Conservation (phyloP, 306 rosid species). For the Gastrolobium villosum region DNA sequence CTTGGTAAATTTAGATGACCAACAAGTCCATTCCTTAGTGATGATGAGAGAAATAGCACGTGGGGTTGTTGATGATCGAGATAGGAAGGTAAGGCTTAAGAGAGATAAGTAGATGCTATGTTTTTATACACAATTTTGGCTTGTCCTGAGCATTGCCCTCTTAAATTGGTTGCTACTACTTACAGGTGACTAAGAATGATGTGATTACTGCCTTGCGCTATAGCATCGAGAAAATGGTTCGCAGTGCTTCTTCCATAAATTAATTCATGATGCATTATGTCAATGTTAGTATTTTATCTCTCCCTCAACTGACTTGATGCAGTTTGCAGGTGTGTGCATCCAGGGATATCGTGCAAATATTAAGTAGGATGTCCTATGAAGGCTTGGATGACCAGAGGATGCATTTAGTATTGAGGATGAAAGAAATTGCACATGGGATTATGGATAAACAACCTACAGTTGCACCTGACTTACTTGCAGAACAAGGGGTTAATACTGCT, state of each 20-base stretch:
- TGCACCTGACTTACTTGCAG: slow-evolving; percentile 53
- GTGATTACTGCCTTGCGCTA: slow-evolving; percentile 72
- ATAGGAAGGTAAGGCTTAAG: slow-evolving; percentile 66
- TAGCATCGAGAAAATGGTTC: slow-evolving; percentile 83
- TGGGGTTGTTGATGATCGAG: slow-evolving; percentile 75
- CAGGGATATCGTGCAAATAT: slow-evolving; percentile 74
- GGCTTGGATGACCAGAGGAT: slow-evolving; percentile 74
- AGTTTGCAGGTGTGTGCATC: slow-evolving; percentile 79
- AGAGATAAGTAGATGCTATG: neutral
- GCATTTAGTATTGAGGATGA: slow-evolving; percentile 74
- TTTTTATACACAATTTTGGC: neutral
- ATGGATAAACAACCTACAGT: slow-evolving; percentile 72
- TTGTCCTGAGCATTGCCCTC: slow-evolving; percentile 22
- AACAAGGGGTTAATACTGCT: slow-evolving; percentile 47
- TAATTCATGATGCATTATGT: slow-evolving; percentile 15
- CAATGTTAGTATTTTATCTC: slow-evolving; percentile 1
- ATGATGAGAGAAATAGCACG: slow-evolving; percentile 94
- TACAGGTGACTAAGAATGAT: slow-evolving; percentile 79
- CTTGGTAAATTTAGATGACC: slow-evolving; percentile 83
- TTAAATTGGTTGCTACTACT: slow-evolving; percentile 38
- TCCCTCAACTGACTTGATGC: slow-evolving; percentile 44
- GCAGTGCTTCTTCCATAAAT: slow-evolving; percentile 24
- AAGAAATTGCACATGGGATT: slow-evolving; percentile 76
- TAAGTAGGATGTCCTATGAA: slow-evolving; percentile 72
- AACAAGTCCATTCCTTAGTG: slow-evolving; percentile 87